Percentiles rank a stretch among this genome's conserved stretches.
Conservation (phyloP, 2,329 filamentous ascomycete genomes). For the Chrysosporium queenslandicum region DNA sequence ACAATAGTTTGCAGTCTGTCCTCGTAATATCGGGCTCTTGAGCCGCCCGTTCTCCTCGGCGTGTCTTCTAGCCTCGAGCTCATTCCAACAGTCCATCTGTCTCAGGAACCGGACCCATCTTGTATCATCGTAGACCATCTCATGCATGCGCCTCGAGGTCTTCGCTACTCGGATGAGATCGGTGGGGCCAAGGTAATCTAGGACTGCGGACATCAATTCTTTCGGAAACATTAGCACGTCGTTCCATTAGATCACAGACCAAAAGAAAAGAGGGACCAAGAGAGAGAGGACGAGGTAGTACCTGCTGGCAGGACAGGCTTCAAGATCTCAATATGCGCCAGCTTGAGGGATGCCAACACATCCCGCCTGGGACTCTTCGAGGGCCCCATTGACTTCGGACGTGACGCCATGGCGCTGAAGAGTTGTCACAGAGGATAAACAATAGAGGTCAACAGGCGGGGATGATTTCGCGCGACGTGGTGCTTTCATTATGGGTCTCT, state of each 20-base stretch:
- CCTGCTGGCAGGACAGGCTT: slow-evolving; percentile 75
- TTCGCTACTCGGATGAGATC: slow-evolving; percentile 80
- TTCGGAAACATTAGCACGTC: slow-evolving; percentile 18
- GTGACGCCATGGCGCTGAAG: slow-evolving; percentile 1
- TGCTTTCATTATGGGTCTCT: not conserved
- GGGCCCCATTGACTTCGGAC: slow-evolving; percentile 21
- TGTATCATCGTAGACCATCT: slow-evolving; percentile 98
- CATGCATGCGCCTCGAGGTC: slow-evolving; percentile 73
- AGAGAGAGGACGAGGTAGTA: slow-evolving; percentile 30
- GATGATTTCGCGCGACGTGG: not conserved
- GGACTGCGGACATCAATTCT: slow-evolving; percentile 56
- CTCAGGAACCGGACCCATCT: slow-evolving; percentile 83
- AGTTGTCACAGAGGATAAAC: not conserved
- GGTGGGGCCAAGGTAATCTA: slow-evolving; percentile 77
- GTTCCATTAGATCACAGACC: not conserved
- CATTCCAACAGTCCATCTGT: slow-evolving; percentile 86
- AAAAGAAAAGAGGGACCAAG: not conserved
- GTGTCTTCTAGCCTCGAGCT: slow-evolving; percentile 67
- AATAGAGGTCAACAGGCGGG: not conserved
- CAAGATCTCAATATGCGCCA: slow-evolving; percentile 66
- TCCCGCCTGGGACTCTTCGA: slow-evolving; percentile 36
- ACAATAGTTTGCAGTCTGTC: not conserved
- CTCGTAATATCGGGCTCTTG: not conserved
- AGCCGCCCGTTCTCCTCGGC: slow-evolving; percentile 55
- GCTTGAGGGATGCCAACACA: slow-evolving; percentile 66